phyloP scores from a whole-genome alignment of 1,284 basidiomycete genomes.

The Agroathelia rolfsii region DNA sequence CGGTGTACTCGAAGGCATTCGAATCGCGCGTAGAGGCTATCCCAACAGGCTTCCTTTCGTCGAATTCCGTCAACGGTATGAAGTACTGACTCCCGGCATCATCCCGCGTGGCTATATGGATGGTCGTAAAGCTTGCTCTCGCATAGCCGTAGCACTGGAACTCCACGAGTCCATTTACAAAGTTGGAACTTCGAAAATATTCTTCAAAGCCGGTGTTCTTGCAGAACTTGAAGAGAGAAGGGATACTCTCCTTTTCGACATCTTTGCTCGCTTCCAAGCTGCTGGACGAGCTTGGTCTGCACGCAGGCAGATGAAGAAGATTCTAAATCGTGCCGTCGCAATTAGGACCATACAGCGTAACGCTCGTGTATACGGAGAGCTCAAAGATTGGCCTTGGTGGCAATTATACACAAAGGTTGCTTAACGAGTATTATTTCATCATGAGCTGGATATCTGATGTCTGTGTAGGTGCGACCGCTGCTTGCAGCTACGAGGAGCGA shows the following conservation, averaged over 20 bases:
- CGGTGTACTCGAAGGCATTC: conserved; percentile 97
- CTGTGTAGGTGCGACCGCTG: conserved; percentile 71
- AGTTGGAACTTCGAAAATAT: conserved; percentile 95
- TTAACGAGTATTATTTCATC: conserved; percentile 2
- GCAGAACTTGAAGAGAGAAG: conserved; percentile 96
- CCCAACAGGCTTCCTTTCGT: conserved; percentile 95
- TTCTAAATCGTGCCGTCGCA: conserved; percentile 87
- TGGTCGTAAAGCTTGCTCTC: conserved; percentile 84
- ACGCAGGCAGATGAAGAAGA: conserved; percentile 88
- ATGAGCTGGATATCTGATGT: conserved; percentile 6
- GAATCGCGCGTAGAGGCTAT: conserved; percentile 95
- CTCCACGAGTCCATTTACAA: conserved; percentile 81
- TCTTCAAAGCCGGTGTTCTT: conserved; percentile 97
- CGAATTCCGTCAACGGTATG: conserved; percentile 96
- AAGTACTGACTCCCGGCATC: conserved; percentile 88
- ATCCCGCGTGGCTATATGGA: conserved; percentile 96
- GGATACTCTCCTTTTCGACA: conserved; percentile 78
- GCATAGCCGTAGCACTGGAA: conserved; percentile 89
- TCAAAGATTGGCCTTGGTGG: conserved; percentile 99
- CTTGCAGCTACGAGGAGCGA: conserved; percentile 90
- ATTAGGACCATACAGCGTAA: conserved; percentile 92
- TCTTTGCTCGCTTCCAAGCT: conserved; percentile 87
- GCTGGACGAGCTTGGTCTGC: conserved; percentile 80
- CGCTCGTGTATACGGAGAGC: conserved; percentile 81
- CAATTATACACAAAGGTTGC: conserved; percentile 85